Conservation (phyloP, 306 rosid genomes). For the Geum urbanum region DNA sequence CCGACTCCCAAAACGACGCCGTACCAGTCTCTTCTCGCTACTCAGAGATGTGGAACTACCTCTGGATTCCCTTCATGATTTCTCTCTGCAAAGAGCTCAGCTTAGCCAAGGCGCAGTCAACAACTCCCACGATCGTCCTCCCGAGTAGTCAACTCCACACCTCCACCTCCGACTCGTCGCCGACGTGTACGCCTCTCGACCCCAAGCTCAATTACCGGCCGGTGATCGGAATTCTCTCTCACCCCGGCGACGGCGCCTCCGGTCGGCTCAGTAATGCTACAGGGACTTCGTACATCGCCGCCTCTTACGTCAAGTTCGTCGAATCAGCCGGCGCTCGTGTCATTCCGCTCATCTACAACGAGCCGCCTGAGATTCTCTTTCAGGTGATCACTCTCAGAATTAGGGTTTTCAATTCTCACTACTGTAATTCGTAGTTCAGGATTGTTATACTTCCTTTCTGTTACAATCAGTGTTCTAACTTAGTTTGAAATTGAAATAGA, state of each 20-base stretch:
- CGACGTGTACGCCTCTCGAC: slow-evolving; percentile 39
- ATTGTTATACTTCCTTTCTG: too few species aligned
- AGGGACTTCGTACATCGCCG: slow-evolving; percentile 59
- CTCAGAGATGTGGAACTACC: slow-evolving; percentile 36
- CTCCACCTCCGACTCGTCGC: slow-evolving; percentile 21
- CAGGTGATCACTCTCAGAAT: slow-evolving; percentile 30
- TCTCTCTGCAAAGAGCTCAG: slow-evolving; percentile 28
- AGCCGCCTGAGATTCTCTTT: slow-evolving; percentile 50
- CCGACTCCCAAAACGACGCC: not conserved
- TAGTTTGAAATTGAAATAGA: too few species aligned
- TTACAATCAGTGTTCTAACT: too few species aligned
- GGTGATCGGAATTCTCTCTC: slow-evolving; percentile 76
- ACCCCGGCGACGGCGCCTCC: slow-evolving; percentile 84
- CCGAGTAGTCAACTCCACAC: slow-evolving; percentile 43
- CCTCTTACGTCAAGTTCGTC: slow-evolving; percentile 79
- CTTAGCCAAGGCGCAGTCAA: slow-evolving; percentile 22
- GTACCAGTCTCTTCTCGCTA: not conserved
- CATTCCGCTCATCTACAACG: slow-evolving; percentile 69
- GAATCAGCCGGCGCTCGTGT: slow-evolving; percentile 89
- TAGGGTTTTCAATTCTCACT: not conserved
- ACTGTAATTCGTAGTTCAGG: not conserved
- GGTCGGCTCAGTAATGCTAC: slow-evolving; percentile 65
- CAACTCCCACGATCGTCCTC: slow-evolving; percentile 31
- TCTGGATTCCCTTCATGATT: slow-evolving; percentile 37
- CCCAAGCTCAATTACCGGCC: slow-evolving; percentile 57